These are phyloP conservation scores for Colletotrichum filicis DNA, from an alignment of 2,329 filamentous ascomycete genomes.

Conservation along the genomic window DNA sequence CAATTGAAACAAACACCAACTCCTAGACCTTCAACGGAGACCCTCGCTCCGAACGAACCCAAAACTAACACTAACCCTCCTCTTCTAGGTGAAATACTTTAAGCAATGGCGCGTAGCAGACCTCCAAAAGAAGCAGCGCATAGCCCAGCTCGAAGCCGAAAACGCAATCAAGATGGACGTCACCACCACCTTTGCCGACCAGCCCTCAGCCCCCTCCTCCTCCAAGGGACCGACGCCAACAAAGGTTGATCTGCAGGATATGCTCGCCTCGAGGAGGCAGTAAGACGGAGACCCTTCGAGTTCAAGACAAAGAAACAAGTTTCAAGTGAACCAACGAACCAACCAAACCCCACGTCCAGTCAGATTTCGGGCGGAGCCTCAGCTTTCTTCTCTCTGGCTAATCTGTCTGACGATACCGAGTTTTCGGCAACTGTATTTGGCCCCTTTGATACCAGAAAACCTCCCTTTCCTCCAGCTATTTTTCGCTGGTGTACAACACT, in stretches of 20 bases:
- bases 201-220: conserved; percentile 25
- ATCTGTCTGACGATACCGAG: too few species aligned
- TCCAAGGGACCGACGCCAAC: conserved; percentile 39
- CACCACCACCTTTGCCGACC: conserved; percentile 46
- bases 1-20: background rate
- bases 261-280: conserved; percentile 45
- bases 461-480: background rate
- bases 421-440: background rate
- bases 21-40: background rate
- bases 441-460: conserved; percentile 18
- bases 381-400: background rate
- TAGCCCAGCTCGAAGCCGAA: conserved; percentile 79
- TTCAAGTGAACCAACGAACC: background rate
- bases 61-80: background rate
- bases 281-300: background rate
- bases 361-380: background rate
- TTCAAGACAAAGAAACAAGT: background rate
- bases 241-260: conserved; percentile 51
- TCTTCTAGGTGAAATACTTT: conserved; percentile 87
- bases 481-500: conserved; percentile 19
- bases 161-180: conserved; percentile 72
- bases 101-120: conserved; percentile 97
- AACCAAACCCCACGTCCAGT: background rate
- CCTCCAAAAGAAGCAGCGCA: conserved; percentile 82
- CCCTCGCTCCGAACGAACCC: too few species aligned